Conservation (phyloP, 768 basidiomycete species). For the Rhodotorula sphaerocarpa region DNA sequence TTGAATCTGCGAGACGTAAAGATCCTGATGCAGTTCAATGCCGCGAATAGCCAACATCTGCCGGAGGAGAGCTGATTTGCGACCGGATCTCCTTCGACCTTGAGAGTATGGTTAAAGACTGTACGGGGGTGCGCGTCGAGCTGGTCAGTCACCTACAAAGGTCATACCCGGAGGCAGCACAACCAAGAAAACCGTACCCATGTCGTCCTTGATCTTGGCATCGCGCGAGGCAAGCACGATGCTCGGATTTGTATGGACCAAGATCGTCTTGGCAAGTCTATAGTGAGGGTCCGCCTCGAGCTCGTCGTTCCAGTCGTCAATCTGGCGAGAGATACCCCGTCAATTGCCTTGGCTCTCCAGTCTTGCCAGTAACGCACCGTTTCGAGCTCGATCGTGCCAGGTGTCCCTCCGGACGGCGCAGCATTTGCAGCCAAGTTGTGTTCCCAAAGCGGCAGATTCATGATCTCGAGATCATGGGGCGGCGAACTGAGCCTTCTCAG, state of each 20-base stretch:
- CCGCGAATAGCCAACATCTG: constrained; percentile 22
- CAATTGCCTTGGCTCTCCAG: too few species aligned
- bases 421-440: too few species aligned
- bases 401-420: too few species aligned
- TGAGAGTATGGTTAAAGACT: constrained; percentile 14
- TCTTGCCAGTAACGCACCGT: too few species aligned
- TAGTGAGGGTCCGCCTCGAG: constrained; percentile 11
- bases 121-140: neutral
- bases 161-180: neutral
- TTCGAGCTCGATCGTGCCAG: too few species aligned
- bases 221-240: constrained; percentile 6
- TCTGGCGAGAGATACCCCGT: too few species aligned
- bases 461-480: too few species aligned
- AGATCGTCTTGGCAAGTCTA: constrained; percentile 13
- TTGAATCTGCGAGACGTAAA: constrained; percentile 51
- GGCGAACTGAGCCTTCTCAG: too few species aligned
- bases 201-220: constrained; percentile 16
- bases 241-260: constrained; percentile 5
- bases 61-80: constrained; percentile 23
- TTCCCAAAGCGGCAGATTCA: too few species aligned
- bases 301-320: constrained; percentile 27
- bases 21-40: constrained; percentile 11
- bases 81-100: constrained; percentile 10
- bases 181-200: too few species aligned
- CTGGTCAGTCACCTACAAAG: neutral